Percentiles rank a stretch among this genome's conserved stretches.
Conservation (phyloP, 371 early-diverging fungal species). For the Fennellomyces sp. region DNA sequence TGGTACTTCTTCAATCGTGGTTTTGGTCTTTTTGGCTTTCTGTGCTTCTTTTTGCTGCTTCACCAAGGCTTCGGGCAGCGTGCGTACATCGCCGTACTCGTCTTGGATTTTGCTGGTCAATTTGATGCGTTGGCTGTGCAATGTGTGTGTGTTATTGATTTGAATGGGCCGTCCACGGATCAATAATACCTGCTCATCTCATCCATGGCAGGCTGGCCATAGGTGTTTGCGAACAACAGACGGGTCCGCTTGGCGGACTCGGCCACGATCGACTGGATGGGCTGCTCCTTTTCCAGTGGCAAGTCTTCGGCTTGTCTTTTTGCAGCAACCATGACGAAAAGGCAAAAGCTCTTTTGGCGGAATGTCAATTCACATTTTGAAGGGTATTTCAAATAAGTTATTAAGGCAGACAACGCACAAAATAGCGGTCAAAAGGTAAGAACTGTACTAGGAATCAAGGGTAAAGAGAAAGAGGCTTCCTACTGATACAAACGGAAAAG, state of each 20-base stretch:
- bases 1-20: conserved; percentile 42
- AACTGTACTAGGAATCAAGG: no score
- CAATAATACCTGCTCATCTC: conserved; percentile 51
- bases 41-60: conserved; percentile 59
- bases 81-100: conserved; percentile 70
- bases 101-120: conserved; percentile 76
- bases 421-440: no score
- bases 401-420: no score
- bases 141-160: not conserved
- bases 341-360: not conserved
- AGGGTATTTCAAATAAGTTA: no score
- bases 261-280: conserved; percentile 36
- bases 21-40: conserved; percentile 42
- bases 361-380: no score
- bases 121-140: conserved; percentile 68
- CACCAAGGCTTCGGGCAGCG: conserved; percentile 64
- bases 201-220: conserved; percentile 59
- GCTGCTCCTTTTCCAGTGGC: not conserved
- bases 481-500: no score
- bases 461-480: no score
- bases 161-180: not conserved
- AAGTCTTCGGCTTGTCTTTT: conserved; percentile 14
- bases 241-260: conserved; percentile 61
- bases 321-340: conserved; percentile 9
- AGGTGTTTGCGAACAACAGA: conserved; percentile 56